Conservation (phyloP, 257 asterid genomes). For the Coffea canephora region DNA sequence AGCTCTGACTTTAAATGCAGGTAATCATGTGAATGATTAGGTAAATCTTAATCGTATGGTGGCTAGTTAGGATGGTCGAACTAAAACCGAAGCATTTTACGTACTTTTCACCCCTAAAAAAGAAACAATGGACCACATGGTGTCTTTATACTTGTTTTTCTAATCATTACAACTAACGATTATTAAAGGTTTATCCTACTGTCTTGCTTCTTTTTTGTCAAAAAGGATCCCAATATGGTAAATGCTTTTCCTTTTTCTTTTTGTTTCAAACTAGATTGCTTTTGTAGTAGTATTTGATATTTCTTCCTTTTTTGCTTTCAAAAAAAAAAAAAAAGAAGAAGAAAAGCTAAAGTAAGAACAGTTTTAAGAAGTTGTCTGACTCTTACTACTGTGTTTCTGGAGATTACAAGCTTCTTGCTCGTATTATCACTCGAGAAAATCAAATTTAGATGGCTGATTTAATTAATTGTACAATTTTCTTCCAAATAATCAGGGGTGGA, state of each 20-base stretch:
- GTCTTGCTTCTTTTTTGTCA: conserved; percentile 4
- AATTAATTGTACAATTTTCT: not conserved
- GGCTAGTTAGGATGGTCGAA: conserved; percentile 15
- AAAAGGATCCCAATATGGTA: not conserved
- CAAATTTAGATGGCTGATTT: not conserved
- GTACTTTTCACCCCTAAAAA: not conserved
- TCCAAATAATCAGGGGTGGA: conserved; percentile 57
- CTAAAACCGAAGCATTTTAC: not conserved
- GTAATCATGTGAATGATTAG: conserved; percentile 30
- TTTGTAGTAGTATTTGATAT: no score
- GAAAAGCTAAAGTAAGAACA: not conserved
- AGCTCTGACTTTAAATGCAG: conserved; percentile 74
- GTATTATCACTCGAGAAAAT: not conserved
- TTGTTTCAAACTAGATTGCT: no score
- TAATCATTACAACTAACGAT: not conserved
- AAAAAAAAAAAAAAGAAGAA: not conserved
- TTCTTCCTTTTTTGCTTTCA: not conserved
- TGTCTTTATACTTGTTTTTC: not conserved
- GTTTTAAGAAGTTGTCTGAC: not conserved
- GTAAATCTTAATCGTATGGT: conserved; percentile 2
- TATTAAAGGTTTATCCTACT: not conserved
- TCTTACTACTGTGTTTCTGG: not conserved
- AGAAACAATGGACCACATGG: not conserved
- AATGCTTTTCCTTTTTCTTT: no score
- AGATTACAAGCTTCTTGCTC: not conserved